A percentile compares a stretch with the other conserved stretches of the same genome.
Conservation (phyloP, 2,329 filamentous ascomycete species). For the Exophiala sideris region DNA sequence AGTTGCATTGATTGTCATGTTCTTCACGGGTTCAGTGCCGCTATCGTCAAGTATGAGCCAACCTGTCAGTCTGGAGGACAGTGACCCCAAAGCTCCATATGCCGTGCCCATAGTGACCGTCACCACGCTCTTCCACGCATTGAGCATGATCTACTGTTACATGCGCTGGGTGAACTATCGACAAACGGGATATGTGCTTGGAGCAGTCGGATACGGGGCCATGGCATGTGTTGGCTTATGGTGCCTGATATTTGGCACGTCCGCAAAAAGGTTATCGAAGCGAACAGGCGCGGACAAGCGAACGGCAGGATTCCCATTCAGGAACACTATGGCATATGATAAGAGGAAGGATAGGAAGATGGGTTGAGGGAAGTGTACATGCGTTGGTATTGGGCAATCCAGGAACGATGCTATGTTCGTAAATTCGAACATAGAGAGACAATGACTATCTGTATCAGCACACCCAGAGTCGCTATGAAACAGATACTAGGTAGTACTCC, state of each 20-base stretch:
- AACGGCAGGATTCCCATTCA: conserved; percentile 63
- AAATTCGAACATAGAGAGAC: no score
- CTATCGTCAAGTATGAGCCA: conserved; percentile 49
- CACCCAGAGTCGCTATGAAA: not conserved
- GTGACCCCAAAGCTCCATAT: conserved; percentile 56
- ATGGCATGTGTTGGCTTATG: conserved; percentile 64
- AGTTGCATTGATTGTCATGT: conserved; percentile 61
- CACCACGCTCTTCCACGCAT: conserved; percentile 63
- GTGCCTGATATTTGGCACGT: conserved; percentile 59
- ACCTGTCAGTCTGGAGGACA: conserved; percentile 41
- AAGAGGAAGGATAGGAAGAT: conserved; percentile 46
- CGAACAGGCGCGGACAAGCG: conserved; percentile 66
- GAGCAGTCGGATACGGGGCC: conserved; percentile 54
- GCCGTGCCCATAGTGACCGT: conserved; percentile 64
- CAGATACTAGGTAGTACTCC: not conserved
- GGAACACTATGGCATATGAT: conserved; percentile 55
- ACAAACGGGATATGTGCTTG: conserved; percentile 59
- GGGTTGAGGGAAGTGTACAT: conserved; percentile 12
- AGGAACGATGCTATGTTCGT: not conserved
- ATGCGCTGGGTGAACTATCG: conserved; percentile 56
- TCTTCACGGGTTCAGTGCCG: conserved; percentile 69
- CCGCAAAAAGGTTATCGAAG: conserved; percentile 55
- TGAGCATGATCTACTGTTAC: conserved; percentile 65
- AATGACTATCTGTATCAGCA: no score
- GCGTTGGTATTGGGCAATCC: not conserved